Percentiles rank a stretch among this genome's conserved stretches.
phyloP scores from a whole-genome alignment of 805 yeast species.

The Teunomyces panamensis region DNA sequence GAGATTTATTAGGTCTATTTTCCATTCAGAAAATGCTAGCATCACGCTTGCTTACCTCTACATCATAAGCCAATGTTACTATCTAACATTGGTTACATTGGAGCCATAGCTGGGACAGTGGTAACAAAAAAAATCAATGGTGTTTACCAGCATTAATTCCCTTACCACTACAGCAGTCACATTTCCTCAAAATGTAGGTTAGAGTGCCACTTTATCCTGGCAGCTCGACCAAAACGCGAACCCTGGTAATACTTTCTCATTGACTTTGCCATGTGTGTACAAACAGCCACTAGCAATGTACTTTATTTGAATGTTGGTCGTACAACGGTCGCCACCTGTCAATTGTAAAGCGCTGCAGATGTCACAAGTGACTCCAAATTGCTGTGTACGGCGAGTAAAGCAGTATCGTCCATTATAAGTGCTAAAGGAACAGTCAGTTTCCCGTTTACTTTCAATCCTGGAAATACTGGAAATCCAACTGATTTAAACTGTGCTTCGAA shows the following conservation, averaged over 20 bases:
- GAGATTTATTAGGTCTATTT: too few species aligned
- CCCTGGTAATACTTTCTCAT: slow-evolving; percentile 26
- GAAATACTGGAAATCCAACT: not conserved
- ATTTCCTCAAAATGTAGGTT: not conserved
- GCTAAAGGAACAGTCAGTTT: slow-evolving; percentile 9
- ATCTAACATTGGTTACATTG: not conserved
- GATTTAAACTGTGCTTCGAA: slow-evolving; percentile 15
- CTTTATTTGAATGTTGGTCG: slow-evolving; percentile 5
- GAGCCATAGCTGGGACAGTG: not conserved
- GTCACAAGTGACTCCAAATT: slow-evolving; percentile 2
- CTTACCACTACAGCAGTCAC: not conserved
- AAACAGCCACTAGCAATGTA: slow-evolving; percentile 10
- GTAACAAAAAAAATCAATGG: slow-evolving; percentile 12
- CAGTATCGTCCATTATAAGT: not conserved
- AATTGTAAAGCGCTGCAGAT: slow-evolving; percentile 6
- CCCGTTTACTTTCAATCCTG: slow-evolving; percentile 19
- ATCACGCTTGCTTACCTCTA: too few species aligned
- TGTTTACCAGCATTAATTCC: slow-evolving; percentile 14
- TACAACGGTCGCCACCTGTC: slow-evolving; percentile 19
- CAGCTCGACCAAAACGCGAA: slow-evolving; percentile 6
- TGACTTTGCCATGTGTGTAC: slow-evolving; percentile 25
- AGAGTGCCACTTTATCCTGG: not conserved
- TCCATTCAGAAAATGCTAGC: too few species aligned
- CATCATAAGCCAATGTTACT: not conserved
- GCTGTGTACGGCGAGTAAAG: slow-evolving; percentile 5